Evolutionary conservation across 108 stramenopile genomes (phyloP).

Genomic region (Discostella pseudostelligera): DNA sequence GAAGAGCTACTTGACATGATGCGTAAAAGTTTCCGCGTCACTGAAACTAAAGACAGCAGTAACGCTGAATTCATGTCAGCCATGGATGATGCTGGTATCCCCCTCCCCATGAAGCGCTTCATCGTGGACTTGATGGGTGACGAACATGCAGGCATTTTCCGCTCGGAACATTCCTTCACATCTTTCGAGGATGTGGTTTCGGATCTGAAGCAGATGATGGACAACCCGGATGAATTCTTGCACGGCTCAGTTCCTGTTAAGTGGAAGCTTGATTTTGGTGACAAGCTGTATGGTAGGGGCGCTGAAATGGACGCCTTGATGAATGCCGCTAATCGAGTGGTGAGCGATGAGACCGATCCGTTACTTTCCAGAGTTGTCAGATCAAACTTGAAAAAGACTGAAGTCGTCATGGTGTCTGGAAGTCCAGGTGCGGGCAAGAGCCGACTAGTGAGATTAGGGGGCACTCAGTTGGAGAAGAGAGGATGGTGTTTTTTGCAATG

Average conservation of each 20-base stretch:
- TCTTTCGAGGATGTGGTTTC: constrained; percentile 20
- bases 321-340: constrained; percentile 14
- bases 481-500: constrained; percentile 21
- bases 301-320: constrained; percentile 9
- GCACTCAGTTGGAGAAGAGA: constrained; percentile 5
- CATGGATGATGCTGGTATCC: constrained; percentile 17
- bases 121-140: constrained; percentile 12
- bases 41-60: neutral
- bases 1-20: neutral
- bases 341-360: neutral
- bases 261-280: constrained; percentile 9
- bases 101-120: constrained; percentile 19
- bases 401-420: constrained; percentile 43
- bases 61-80: constrained; percentile 2
- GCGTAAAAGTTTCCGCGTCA: constrained; percentile 7
- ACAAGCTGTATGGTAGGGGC: constrained; percentile 24
- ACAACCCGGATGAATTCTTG: constrained; percentile 19
- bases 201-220: constrained; percentile 31
- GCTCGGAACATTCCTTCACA: constrained; percentile 11
- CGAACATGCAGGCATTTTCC: constrained; percentile 14
- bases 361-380: neutral
- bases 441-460: constrained; percentile 21
- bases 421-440: constrained; percentile 63
- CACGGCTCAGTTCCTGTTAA: neutral
- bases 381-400: neutral